These are phyloP conservation scores for Trifolium fragiferum DNA, from an alignment of 306 rosid genomes.

Conservation along the genomic window DNA sequence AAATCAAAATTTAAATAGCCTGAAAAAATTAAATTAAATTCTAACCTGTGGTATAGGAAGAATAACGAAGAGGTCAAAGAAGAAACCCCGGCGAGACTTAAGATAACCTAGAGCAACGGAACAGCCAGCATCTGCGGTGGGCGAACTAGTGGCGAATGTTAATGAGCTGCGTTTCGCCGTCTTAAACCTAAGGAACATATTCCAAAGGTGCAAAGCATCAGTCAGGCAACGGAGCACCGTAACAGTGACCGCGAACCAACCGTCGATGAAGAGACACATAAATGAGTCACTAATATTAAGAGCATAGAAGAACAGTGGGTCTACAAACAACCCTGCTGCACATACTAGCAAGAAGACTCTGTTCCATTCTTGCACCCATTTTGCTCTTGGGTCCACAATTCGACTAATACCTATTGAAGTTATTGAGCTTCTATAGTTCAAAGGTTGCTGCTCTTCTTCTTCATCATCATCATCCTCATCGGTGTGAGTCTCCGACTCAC, in stretches of 20 bases:
- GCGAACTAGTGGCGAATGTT: background rate
- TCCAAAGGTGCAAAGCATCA: slow-evolving; percentile 87
- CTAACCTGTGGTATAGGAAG: slow-evolving; percentile 88
- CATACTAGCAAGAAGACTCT: slow-evolving; percentile 76
- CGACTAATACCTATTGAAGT: slow-evolving; percentile 37
- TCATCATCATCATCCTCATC: background rate
- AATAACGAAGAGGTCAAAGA: slow-evolving; percentile 81
- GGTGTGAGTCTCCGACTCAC: background rate
- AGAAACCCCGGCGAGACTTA: slow-evolving; percentile 68
- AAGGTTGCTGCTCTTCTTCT: background rate
- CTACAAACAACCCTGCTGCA: slow-evolving; percentile 75
- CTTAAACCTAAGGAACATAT: slow-evolving; percentile 74
- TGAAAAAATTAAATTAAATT: background rate
- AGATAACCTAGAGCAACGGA: slow-evolving; percentile 64
- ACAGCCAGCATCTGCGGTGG: background rate
- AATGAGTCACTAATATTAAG: slow-evolving; percentile 68
- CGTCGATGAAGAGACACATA: slow-evolving; percentile 83
- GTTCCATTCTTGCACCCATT: slow-evolving; percentile 91
- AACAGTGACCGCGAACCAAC: slow-evolving; percentile 86
- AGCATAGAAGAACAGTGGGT: slow-evolving; percentile 85
- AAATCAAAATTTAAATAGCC: background rate
- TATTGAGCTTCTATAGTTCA: background rate
- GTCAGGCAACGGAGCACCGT: slow-evolving; percentile 91
- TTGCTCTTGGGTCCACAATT: slow-evolving; percentile 65
- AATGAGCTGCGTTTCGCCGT: slow-evolving; percentile 55